Conservation (phyloP, 78 protist species). For the Guillardia theta region DNA sequence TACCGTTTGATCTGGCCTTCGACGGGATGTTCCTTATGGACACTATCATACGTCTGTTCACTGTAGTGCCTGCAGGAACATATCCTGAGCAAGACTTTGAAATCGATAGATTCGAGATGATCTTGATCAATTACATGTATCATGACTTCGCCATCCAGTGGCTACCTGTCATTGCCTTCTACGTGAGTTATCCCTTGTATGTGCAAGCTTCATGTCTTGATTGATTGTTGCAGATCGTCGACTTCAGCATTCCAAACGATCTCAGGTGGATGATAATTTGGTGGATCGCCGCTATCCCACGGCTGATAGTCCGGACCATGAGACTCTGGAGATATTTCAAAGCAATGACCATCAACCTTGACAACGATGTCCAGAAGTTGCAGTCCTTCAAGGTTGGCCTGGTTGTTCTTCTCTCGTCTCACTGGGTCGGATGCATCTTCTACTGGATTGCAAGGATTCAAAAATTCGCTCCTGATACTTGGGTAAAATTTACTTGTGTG, state of each 20-base stretch:
- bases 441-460: neutral
- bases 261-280: neutral
- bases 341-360: neutral
- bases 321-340: neutral
- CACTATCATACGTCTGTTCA: neutral
- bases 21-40: neutral
- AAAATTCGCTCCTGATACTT: neutral
- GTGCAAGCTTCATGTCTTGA: too few species aligned
- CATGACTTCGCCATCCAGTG: neutral
- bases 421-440: conserved; percentile 9
- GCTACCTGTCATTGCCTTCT: neutral
- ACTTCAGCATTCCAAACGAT: too few species aligned
- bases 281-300: neutral
- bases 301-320: neutral
- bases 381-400: neutral
- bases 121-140: neutral
- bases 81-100: neutral
- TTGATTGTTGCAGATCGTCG: too few species aligned
- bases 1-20: neutral
- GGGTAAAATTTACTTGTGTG: neutral
- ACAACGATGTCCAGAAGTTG: neutral
- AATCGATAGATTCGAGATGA: neutral
- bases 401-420: neutral
- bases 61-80: neutral
- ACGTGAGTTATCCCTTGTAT: neutral